A percentile compares a stretch with the other conserved stretches of the same genome.
Conservation (phyloP, 768 basidiomycete genomes). For the Asterophora lycoperdoides region DNA sequence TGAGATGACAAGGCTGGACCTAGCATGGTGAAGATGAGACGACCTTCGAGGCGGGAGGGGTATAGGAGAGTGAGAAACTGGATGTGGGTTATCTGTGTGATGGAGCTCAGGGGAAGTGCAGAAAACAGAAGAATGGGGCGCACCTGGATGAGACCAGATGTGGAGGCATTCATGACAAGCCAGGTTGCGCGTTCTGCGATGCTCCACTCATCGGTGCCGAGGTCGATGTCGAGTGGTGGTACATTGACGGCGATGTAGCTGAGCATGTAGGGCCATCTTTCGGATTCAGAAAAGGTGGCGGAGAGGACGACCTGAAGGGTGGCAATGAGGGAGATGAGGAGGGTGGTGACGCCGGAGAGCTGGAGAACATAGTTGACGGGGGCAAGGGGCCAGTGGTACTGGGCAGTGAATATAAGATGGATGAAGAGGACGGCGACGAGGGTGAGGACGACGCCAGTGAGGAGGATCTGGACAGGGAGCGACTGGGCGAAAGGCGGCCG, state of each 20-base stretch:
- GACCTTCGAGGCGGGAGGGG: slow-evolving; percentile 83
- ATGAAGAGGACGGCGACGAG: slow-evolving; percentile 82
- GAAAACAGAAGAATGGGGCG: slow-evolving; percentile 18
- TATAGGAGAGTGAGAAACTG: slow-evolving; percentile 95
- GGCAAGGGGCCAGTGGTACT: slow-evolving; percentile 94
- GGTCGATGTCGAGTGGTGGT: slow-evolving; percentile 45
- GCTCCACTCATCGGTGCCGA: slow-evolving; percentile 49
- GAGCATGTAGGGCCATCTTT: slow-evolving; percentile 93
- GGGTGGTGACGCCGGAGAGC: slow-evolving; percentile 73
- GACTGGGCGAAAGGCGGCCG: slow-evolving; percentile 84
- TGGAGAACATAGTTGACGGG: slow-evolving; percentile 91
- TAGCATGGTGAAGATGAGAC: slow-evolving; percentile 80
- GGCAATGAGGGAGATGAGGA: slow-evolving; percentile 73
- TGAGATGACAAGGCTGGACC: slow-evolving; percentile 38
- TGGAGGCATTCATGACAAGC: slow-evolving; percentile 85
- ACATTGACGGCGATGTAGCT: slow-evolving; percentile 84
- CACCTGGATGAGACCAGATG: slow-evolving; percentile 83
- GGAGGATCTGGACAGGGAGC: slow-evolving; percentile 84
- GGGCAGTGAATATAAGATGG: slow-evolving; percentile 91
- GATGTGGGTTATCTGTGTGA: slow-evolving; percentile 86
- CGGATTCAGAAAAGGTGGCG: slow-evolving; percentile 54
- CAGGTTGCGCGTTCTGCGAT: slow-evolving; percentile 65
- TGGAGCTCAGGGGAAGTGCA: background rate
- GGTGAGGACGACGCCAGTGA: slow-evolving; percentile 81
- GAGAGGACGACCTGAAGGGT: slow-evolving; percentile 74